These are phyloP conservation scores for Aspergillus saccharolyticus DNA, from an alignment of 495 filamentous ascomycete species.

Conservation along the genomic window DNA sequence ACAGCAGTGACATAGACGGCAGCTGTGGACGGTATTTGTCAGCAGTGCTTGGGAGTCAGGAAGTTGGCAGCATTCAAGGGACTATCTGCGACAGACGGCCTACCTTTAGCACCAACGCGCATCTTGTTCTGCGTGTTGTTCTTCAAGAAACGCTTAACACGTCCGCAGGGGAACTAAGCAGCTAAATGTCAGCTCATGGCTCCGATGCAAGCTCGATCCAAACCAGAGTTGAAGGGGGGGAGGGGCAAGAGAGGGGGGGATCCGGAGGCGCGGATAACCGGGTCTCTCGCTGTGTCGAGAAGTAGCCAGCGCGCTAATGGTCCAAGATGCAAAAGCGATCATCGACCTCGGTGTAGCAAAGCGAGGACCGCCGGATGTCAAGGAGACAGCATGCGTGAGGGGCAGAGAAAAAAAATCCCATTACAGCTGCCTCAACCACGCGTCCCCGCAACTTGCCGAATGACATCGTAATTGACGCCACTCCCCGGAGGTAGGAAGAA, in stretches of 20 bases:
- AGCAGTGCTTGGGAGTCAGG: slow-evolving; percentile 1
- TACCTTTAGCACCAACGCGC: slow-evolving; percentile 95
- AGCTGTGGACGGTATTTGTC: slow-evolving; percentile 42
- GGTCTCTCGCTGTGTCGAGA: not conserved
- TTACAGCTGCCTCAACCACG: not conserved
- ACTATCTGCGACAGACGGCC: slow-evolving; percentile 1
- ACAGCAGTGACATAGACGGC: slow-evolving; percentile 98
- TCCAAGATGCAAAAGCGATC: not conserved
- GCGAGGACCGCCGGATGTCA: not conserved
- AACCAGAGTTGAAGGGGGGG: not conserved
- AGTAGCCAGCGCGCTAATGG: not conserved
- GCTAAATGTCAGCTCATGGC: slow-evolving; percentile 12
- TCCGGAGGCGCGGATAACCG: not conserved
- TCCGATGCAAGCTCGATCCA: not conserved
- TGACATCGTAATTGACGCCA: not conserved
- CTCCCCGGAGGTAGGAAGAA: slow-evolving; percentile 6
- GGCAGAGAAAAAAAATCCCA: slow-evolving; percentile 4
- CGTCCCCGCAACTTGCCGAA: not conserved
- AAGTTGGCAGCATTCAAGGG: not conserved
- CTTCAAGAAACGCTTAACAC: slow-evolving; percentile 99
- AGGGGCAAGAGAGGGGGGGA: slow-evolving; percentile 1
- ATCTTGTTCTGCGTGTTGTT: slow-evolving; percentile 99
- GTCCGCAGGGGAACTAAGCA: slow-evolving; percentile 91
- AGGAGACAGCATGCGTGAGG: slow-evolving; percentile 1
- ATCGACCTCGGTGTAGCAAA: slow-evolving; percentile 1